Percentiles rank a stretch among this genome's conserved stretches.
Conservation (phyloP, 176 grass and related monocot genomes). For the Lolium rigidum region DNA sequence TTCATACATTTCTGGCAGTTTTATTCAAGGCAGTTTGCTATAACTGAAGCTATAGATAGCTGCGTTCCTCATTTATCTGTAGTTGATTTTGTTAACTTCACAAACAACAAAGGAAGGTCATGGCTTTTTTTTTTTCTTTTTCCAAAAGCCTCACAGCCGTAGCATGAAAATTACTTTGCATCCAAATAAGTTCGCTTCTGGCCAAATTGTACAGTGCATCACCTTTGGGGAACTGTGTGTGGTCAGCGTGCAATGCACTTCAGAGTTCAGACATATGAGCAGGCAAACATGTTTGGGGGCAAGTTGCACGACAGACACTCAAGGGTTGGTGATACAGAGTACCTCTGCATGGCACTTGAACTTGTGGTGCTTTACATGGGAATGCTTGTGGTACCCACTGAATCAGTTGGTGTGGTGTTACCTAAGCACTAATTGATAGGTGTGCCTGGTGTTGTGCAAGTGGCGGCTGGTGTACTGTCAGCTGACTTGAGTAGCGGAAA, state of each 20-base stretch:
- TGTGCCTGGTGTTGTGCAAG: background rate
- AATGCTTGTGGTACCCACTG: background rate
- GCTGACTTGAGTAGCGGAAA: background rate
- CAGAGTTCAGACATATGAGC: background rate
- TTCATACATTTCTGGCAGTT: background rate
- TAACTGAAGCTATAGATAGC: slow-evolving; percentile 9
- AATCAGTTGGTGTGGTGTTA: background rate
- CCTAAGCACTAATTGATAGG: background rate
- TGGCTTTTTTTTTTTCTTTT: background rate
- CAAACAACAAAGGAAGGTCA: background rate
- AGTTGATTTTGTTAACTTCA: slow-evolving; percentile 14
- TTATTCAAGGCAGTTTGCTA: background rate
- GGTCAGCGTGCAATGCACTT: background rate
- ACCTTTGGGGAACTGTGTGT: background rate
- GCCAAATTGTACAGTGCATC: background rate
- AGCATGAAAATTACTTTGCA: background rate
- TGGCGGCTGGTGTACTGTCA: background rate
- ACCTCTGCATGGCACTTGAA: background rate
- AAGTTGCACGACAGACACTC: background rate
- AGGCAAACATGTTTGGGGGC: background rate
- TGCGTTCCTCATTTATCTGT: background rate
- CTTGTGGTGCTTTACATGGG: background rate
- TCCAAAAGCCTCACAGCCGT: background rate
- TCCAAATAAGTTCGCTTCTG: background rate
- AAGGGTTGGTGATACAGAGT: too few species aligned